Conservation (phyloP, 1,284 basidiomycete species). For the Inonotus obliquus region DNA sequence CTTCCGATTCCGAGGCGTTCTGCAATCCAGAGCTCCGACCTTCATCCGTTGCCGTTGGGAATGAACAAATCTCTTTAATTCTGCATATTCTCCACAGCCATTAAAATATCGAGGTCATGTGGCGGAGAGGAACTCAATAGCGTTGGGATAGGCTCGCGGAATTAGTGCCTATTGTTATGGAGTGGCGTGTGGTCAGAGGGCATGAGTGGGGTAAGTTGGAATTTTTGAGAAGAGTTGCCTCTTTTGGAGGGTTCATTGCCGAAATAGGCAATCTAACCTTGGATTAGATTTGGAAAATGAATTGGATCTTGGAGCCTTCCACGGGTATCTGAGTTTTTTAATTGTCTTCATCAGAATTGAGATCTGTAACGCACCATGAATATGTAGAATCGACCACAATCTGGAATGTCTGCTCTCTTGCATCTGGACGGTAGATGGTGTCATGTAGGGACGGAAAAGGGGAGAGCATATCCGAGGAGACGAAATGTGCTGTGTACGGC, state of each 20-base stretch:
- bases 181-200: not conserved
- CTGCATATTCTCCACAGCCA: too few species aligned
- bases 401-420: too few species aligned
- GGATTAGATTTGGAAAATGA: not conserved
- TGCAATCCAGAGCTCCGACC: too few species aligned
- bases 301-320: not conserved
- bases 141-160: not conserved
- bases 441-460: not conserved
- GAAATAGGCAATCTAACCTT: not conserved
- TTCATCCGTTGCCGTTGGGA: too few species aligned
- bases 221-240: not conserved
- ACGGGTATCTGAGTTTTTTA: not conserved
- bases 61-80: too few species aligned
- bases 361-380: too few species aligned
- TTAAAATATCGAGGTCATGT: not conserved
- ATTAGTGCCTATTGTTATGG: not conserved
- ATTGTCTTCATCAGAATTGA: not conserved
- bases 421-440: too few species aligned
- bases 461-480: not conserved
- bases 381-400: too few species aligned
- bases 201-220: not conserved
- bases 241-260: not conserved
- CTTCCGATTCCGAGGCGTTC: too few species aligned
- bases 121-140: not conserved
- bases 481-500: not conserved